Evolutionary conservation across 1,284 basidiomycete species (phyloP).

Genomic region (Porodaedalea pini): DNA sequence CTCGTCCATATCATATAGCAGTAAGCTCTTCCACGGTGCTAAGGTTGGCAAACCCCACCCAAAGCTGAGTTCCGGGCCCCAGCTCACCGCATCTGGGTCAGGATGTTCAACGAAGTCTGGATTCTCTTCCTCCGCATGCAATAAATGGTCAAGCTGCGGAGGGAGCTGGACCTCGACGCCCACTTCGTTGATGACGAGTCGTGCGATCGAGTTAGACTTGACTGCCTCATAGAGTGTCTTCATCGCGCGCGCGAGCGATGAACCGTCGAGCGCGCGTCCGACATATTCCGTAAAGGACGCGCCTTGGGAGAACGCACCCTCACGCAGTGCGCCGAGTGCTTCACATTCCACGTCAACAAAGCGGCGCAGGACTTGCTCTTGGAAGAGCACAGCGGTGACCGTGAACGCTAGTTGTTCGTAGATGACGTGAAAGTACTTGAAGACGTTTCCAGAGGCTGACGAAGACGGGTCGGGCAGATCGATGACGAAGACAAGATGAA

Average conservation of each 20-base stretch:
- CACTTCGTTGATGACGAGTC: conserved; percentile 70
- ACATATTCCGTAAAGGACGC: conserved; percentile 54
- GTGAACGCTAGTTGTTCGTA: conserved; percentile 88
- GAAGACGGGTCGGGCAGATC: conserved; percentile 88
- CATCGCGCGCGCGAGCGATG: conserved; percentile 72
- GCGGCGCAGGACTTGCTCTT: conserved; percentile 79
- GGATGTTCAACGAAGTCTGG: conserved; percentile 39
- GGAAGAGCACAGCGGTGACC: conserved; percentile 83
- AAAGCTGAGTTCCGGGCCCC: conserved; percentile 66
- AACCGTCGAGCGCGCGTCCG: conserved; percentile 56
- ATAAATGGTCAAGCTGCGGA: conserved; percentile 65
- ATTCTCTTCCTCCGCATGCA: conserved; percentile 54
- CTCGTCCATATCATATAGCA: conserved; percentile 61
- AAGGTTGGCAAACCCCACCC: conserved; percentile 73
- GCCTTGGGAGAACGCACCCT: conserved; percentile 46
- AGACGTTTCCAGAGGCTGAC: conserved; percentile 68
- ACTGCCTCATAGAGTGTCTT: conserved; percentile 72
- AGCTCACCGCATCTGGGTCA: conserved; percentile 54
- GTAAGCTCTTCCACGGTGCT: conserved; percentile 89
- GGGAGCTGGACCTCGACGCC: conserved; percentile 81
- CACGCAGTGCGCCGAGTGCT: conserved; percentile 61
- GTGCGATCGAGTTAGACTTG: conserved; percentile 67
- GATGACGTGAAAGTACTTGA: conserved; percentile 77
- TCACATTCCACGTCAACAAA: conserved; percentile 81
- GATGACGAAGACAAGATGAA: conserved; percentile 85